Conservation (phyloP, 768 basidiomycete genomes). For the Boletus barrowsii region DNA sequence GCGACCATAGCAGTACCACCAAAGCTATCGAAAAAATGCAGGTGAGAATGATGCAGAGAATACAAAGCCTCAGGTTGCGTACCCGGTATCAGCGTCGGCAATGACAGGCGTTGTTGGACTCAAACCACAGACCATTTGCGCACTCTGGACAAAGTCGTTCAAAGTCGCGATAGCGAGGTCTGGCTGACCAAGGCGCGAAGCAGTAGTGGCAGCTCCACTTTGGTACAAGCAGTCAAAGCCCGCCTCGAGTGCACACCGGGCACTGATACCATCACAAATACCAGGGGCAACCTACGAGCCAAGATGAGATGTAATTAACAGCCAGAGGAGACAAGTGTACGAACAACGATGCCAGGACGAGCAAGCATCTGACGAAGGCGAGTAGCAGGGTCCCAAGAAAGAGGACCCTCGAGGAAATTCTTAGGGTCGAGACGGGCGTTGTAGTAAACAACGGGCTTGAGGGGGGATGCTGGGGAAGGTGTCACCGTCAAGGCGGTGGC, state of each 20-base stretch:
- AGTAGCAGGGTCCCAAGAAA: conserved; percentile 67
- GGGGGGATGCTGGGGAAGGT: conserved; percentile 8
- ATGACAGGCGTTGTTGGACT: conserved; percentile 68
- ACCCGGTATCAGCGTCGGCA: conserved; percentile 81
- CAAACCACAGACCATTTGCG: conserved; percentile 66
- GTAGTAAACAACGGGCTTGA: conserved; percentile 43
- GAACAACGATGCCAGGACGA: conserved; percentile 72
- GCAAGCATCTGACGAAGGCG: conserved; percentile 68
- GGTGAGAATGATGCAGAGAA: conserved; percentile 6
- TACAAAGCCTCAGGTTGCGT: conserved; percentile 3
- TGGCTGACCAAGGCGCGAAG: conserved; percentile 74
- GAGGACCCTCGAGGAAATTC: conserved; percentile 65
- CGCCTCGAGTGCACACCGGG: conserved; percentile 74
- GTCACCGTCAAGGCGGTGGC: background rate
- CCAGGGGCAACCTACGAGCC: conserved; percentile 63
- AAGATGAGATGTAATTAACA: background rate
- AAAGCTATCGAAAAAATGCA: conserved; percentile 36
- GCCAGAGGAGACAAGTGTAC: conserved; percentile 19
- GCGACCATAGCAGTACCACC: conserved; percentile 75
- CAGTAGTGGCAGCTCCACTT: conserved; percentile 79
- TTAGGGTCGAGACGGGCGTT: conserved; percentile 68
- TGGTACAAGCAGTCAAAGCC: conserved; percentile 78
- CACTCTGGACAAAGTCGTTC: conserved; percentile 72
- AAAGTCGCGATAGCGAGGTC: conserved; percentile 76
- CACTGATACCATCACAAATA: conserved; percentile 77